Evolutionary conservation across 164 flowering plant species (phyloP), one percentile per base, ranked within the genome.

Genomic region (Litsea cubeba): DNA sequence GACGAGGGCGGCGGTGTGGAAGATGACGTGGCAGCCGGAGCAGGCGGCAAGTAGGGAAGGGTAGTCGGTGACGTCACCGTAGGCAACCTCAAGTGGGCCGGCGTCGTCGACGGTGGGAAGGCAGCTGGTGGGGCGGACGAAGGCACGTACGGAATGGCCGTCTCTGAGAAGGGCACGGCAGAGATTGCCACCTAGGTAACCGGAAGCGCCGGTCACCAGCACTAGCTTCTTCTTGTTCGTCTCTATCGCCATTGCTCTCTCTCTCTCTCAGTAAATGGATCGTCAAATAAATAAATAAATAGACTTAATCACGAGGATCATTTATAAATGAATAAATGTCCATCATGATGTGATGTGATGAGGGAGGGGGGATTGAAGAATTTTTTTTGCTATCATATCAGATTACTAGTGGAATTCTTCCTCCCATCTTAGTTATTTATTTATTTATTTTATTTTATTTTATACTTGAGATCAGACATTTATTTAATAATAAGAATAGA

Each of bases 141-240:
- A 79, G 69, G 97, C 99, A 17, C 91, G 87, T 17, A 95, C 97
- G 66, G 85, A 60, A 86, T 86, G 74, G 75, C 97, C 93, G 7
- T 78, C 82, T 5, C 50, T 58, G 71, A 95, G 83, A 0, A 95
- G 83, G 23, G 85, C 84, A 23, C 72, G 81, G 85, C 95, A 91
- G 49, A 95, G 90, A 14, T 87, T 76, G 32, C 94, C 92, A 10
- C 99, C 97, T 3, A 95, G 28, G 82, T 84, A 95, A 63, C 99
- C 98, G 32, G 98, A 87, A 1, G 98, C 97, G 65, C 99, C 99
- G 74, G 97, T 95, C 40, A 95, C 94, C 79, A 95, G 71, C 25
- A 89, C 84, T 83, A 40, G 10, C 46, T 40, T 40, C 46, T 40
- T 5, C 46, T 40, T 5, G 1, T 40, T 40, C 46, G 11, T 8